These are phyloP conservation scores for Globisporangium middletonii DNA, from an alignment of 352 stramenopile species.

Conservation along the genomic window DNA sequence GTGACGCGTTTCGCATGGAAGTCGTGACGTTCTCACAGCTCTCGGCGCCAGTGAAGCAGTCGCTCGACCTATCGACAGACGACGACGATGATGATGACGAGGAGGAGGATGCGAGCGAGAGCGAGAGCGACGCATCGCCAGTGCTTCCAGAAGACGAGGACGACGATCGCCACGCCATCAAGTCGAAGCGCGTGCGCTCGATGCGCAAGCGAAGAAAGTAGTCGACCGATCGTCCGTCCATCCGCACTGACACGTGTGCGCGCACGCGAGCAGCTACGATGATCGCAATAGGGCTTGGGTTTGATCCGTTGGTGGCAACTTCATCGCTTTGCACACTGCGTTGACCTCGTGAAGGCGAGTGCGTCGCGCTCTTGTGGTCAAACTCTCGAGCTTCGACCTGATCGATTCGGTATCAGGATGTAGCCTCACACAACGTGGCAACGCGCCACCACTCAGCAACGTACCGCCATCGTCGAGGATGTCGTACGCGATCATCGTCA, in stretches of 20 bases:
- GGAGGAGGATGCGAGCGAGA: neutral
- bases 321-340: no score
- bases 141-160: neutral
- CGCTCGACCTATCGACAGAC: conserved; percentile 8
- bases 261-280: neutral
- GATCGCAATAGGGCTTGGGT: no score
- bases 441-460: no score
- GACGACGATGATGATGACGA: conserved; percentile 7
- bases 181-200: neutral
- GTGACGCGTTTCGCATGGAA: conserved; percentile 57
- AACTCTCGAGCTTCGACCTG: no score
- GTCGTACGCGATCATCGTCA: no score
- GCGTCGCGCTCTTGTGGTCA: no score
- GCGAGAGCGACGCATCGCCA: neutral
- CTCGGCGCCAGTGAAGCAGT: conserved; percentile 11
- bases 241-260: neutral
- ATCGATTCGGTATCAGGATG: no score
- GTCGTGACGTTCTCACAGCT: conserved; percentile 44
- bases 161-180: neutral
- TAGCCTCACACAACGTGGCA: no score
- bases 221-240: neutral
- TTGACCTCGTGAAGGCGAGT: no score
- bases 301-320: no score
- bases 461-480: no score
- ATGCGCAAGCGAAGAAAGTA: conserved; percentile 14